Evolutionary conservation across 1,284 basidiomycete genomes (phyloP), one percentile per base, ranked within the genome.

Genomic region (Sporisorium scitamineum): DNA sequence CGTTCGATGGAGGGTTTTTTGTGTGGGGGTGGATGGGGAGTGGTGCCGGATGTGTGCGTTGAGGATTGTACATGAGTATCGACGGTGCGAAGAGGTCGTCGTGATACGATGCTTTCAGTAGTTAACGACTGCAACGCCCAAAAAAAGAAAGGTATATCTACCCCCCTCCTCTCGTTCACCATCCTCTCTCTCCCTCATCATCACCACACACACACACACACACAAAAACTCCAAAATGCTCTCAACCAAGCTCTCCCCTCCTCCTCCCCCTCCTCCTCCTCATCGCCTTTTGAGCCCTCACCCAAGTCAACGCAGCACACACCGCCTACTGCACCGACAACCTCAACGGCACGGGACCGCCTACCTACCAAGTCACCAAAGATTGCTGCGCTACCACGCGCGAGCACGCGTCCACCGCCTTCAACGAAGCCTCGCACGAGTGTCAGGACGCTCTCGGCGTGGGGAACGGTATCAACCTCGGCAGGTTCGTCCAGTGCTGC

Each of bases 361-460:
- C 37, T 3, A 47, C 37, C 14, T n/a, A 41, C 42, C 47, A 47
- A 20, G 41, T 67, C 26, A 67, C 65, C 16, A 61, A 67, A 13
- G 58, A 67, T 44, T 67, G 65, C 54, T 67, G 65, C 41, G 39
- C 39, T 41, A n/a, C 39, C 18, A 41, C 39, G 14, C 39, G 39
- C 18, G 39, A 41, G 39, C 39, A 41, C 39, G 3, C 11, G 7
- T 5, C 44, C 26, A 45, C 44, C 14, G 44, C 13, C 24, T 45
- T 45, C 14, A 24, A 45, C 8, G 44, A 45, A 9, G 4, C 20
- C 3, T n/a, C 39, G 39, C 39, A 41, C 50, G n/a, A 20, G 13
- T 67, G 65, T 42, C 8, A 29, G 24, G 65, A 61, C 26, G 53
- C 48, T 18, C 9, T 37, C 3, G 58, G 58, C 2, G 10, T 48